Evolutionary conservation across 75 land plant species (phyloP).

Genomic region (Sequoiadendron giganteum): DNA sequence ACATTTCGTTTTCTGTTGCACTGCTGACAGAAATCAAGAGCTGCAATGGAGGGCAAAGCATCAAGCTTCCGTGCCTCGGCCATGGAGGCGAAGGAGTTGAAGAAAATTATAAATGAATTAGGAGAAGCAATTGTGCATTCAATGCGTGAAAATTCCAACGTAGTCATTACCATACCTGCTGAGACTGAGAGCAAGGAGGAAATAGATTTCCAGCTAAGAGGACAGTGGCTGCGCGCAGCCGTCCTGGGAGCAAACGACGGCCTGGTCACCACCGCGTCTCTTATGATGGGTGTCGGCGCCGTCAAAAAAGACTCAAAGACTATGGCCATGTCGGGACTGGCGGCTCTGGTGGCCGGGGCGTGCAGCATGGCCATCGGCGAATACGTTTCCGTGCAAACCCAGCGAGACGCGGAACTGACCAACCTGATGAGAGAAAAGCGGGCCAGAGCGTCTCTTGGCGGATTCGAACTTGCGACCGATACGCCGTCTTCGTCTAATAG

Average conservation of each 20-base stretch:
- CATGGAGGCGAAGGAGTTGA: neutral
- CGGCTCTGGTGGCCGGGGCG: constrained; percentile 84
- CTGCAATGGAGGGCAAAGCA: too few species aligned
- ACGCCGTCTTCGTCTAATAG: too few species aligned
- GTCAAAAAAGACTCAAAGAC: constrained; percentile 44
- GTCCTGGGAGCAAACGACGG: constrained; percentile 92
- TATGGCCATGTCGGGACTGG: constrained; percentile 72
- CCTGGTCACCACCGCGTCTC: constrained; percentile 70
- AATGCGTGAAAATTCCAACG: neutral
- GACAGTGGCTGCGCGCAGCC: constrained; percentile 84
- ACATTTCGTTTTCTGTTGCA: too few species aligned
- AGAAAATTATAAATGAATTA: neutral
- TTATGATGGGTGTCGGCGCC: constrained; percentile 85
- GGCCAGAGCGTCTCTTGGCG: neutral
- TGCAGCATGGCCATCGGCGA: constrained; percentile 96
- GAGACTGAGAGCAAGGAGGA: neutral
- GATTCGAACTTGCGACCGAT: neutral
- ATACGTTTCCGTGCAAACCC: constrained; percentile 86
- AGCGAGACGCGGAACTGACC: constrained; percentile 65
- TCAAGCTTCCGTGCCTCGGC: too few species aligned
- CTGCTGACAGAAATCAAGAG: too few species aligned
- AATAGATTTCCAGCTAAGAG: constrained; percentile 52
- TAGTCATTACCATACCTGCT: neutral
- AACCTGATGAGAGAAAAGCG: constrained; percentile 31
- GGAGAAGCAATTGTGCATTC: neutral